Base-by-base conservation (phyloP, 495 filamentous ascomycete genomes). In the Penicillium longicatenatum region DNA sequence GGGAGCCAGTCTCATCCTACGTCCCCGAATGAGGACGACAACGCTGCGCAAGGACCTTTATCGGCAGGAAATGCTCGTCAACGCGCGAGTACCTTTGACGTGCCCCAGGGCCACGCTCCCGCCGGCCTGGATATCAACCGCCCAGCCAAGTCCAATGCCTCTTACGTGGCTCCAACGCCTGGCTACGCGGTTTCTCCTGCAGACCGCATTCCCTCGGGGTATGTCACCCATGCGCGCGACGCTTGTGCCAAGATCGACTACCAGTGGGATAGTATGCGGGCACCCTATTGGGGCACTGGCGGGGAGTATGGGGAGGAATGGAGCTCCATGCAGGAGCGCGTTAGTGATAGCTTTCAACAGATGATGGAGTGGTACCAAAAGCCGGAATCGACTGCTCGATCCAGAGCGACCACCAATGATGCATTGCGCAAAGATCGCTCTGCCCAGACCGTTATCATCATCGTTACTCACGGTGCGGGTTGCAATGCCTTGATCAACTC, bases 401-500 rank as follows among this genome's bases (percentile, higher is more conserved):
- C 31, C 37, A 31, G 26, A 17, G 11, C 49, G 10, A 16, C n/a
- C 11, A 19, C 14, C 1, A 26, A 26, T 16, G 37, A 29, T 42
- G 54, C 69, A 46, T 31, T 62, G 11, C 75, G 82, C 54, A 75
- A 81, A 6, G 82, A 87, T 22, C 75, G 78, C 26, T 87, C 94
- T 62, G 74, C 81, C 5, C 90, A 98, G 63, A 82, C 89, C 0
- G 85, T 98, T 7, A 72, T 99, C n/a, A 81, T 99, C 29, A 72
- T 99, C 12, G 91, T 99, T 50, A 96, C 95, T 0, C 94, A 99
- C 65, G 93, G 93, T n/a, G 95, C 95, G 11, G 95, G 93, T 48
- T 96, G 94, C 73, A 99, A 99, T 73, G 95, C 94, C 0, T 72
- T 99, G 47, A 92, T 98, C 49, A 92, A 93, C 6, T 91, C 91